A percentile compares a stretch with the other conserved stretches of the same genome.
Evolutionary conservation across 2,329 filamentous ascomycete species (phyloP).

Genomic region (Ceratocystis variospora): DNA sequence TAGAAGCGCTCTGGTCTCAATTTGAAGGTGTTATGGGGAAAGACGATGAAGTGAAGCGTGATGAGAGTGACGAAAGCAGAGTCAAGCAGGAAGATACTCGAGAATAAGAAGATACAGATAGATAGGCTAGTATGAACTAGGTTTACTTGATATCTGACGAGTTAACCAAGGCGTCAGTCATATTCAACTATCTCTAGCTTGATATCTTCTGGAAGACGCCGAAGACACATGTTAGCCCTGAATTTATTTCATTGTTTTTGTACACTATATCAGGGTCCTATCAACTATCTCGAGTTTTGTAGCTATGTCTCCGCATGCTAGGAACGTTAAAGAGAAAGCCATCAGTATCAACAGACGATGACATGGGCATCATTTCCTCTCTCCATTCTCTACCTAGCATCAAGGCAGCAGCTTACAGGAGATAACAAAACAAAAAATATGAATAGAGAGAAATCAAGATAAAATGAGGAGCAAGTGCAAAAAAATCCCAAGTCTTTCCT

Average conservation of each 20-base stretch:
- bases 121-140: background rate
- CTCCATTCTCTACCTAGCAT: background rate
- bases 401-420: conserved; percentile 10
- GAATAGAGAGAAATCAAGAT: conserved; percentile 20
- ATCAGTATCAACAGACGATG: background rate
- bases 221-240: background rate
- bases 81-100: conserved; percentile 19
- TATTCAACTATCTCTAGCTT: too few relatives aligned
- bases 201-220: background rate
- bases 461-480: conserved; percentile 24
- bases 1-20: conserved; percentile 92
- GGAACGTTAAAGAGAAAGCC: background rate
- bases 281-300: too few relatives aligned
- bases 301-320: background rate
- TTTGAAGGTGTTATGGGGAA: conserved; percentile 94
- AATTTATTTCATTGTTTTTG: background rate
- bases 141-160: too few relatives aligned
- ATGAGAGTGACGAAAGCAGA: conserved; percentile 17
- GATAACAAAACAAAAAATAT: conserved; percentile 16
- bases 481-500: conserved; percentile 16
- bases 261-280: background rate
- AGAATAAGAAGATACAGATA: background rate
- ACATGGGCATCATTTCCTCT: background rate
- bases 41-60: conserved; percentile 27
- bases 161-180: too few relatives aligned